Evolutionary conservation across 768 basidiomycete genomes (phyloP).

Genomic region (Tricholoma hemisulphureum): DNA sequence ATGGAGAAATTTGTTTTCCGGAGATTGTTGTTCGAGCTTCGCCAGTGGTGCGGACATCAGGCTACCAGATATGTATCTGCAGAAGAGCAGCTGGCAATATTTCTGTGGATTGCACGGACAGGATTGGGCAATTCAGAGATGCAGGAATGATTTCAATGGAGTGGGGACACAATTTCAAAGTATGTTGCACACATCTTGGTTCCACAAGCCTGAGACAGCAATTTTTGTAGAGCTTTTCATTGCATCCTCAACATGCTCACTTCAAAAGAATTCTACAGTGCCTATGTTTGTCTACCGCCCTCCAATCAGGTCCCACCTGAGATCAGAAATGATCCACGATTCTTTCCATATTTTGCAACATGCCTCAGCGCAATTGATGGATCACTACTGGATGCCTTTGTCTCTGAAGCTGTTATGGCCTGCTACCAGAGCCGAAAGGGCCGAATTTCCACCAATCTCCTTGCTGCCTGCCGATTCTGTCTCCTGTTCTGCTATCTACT

Average conservation of each 20-base stretch:
- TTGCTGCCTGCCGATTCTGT: constrained; percentile 33
- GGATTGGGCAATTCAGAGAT: not conserved
- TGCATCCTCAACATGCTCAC: constrained; percentile 16
- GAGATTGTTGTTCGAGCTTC: not conserved
- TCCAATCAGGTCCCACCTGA: constrained; percentile 13
- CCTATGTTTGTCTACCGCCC: constrained; percentile 3
- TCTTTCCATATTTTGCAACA: constrained; percentile 33
- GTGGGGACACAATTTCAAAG: constrained; percentile 38
- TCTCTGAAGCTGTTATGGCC: constrained; percentile 10
- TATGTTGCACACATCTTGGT: constrained; percentile 9
- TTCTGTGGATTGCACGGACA: no score
- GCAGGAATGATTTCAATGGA: constrained; percentile 31
- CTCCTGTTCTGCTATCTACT: constrained; percentile 36
- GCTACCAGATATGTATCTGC: not conserved
- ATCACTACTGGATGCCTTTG: constrained; percentile 25
- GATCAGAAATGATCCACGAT: constrained; percentile 27
- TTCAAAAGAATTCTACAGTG: constrained; percentile 1
- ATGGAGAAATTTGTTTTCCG: constrained; percentile 1
- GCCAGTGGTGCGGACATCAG: not conserved
- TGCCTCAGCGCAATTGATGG: constrained; percentile 35
- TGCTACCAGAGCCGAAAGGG: constrained; percentile 29
- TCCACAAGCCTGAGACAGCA: not conserved
- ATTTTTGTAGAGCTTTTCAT: constrained; percentile 18
- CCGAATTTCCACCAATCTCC: constrained; percentile 34
- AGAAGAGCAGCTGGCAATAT: constrained; percentile 1